Base-by-base conservation (phyloP, 2,329 filamentous ascomycete species). In the Cordyceps cicadae region DNA sequence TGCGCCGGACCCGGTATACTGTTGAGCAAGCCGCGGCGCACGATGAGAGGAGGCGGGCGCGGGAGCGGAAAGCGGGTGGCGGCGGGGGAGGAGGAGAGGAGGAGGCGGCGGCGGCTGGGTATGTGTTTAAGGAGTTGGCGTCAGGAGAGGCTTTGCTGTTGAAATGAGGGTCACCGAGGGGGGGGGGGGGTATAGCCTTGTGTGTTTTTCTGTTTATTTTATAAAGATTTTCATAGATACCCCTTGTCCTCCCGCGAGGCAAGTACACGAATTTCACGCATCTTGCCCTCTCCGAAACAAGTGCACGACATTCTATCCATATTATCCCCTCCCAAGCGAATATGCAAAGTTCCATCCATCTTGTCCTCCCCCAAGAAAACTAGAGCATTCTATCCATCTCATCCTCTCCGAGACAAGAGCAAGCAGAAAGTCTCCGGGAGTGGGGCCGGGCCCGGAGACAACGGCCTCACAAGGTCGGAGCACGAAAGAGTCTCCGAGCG, bases 121-220 rank as follows among this genome's bases (percentile, higher is more conserved):
- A 78, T 56, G 71, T 72, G 15, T 86, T 82, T 70, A 71, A 77
- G 5, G 80, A 83, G 60, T 67, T 86, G 56, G 75, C 71, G 3
- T 86, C 84, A 63, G 84, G 84, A 0, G 80, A 85, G 67, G 80
- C 77, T 57, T 68, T 81, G 51, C 67, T 86, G 3, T 66, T 86
- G 61, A 69, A 72, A 45, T 82, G 45, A 66, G 48, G n/a, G n/a
- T n/a, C n/a, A n/a, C n/a, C n/a, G n/a, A n/a, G n/a, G n/a, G n/a
- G n/a, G n/a, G n/a, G n/a, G n/a, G n/a, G n/a, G n/a, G n/a, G n/a
- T n/a, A n/a, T n/a, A n/a, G n/a, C n/a, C n/a, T n/a, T n/a, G n/a
- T 9, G 7, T 21, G 21, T 19, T 43, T 45, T 26, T 15, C n/a
- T 54, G 15, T 32, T 46, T 4, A 32, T 32, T 46, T 17, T 43